Evolutionary conservation across 495 filamentous ascomycete genomes (phyloP), one percentile per base, ranked within the genome.

Genomic region (Hypoxylon crocopeplum): DNA sequence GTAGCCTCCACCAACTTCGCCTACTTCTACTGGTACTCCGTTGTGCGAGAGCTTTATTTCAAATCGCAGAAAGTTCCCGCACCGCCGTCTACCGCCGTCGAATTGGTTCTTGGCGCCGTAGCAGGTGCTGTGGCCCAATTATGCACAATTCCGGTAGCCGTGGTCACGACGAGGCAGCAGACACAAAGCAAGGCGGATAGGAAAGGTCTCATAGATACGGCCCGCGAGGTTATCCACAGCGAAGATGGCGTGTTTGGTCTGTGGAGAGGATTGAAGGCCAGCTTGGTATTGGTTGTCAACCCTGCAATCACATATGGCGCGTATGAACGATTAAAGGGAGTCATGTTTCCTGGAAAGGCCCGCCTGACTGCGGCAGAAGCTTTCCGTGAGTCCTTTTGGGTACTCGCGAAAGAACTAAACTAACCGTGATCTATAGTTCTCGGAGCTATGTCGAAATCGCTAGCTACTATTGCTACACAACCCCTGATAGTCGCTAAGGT

Each of bases 11-110:
- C 92, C 51, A 99, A 99, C 71, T 99, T 99, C 69, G 94, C 94
- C 56, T 99, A 99, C 75, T 99, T 99, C 69, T 99, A 98, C 79
- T 99, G 94, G 94, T 98, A 99, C 74, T 93, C 91, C 16, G 72
- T 92, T 13, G 91, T 97, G 11, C 88, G 94, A 36, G 84, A 83
- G 10, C 75, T 97, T 30, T 98, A 97, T 70, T 75, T 92, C 69
- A 82, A 84, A 24, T 88, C 84, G 25, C 81, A 82, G 55, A 84
- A 82, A 56, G 54, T 79, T n/a, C 68, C 82, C 2, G 81, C 78
- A 24, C 76, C 86, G 15, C 93, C 93, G 12, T 84, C 87, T n/a
- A 97, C 94, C 3, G 84, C 89, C 8, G 80, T 87, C 33, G 94
- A 99, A 77, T 81, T 99, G 41, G 83, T 86, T 6, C 82, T 99